These are phyloP conservation scores for Ehretia macrophylla DNA, from an alignment of 257 asterid genomes.

Conservation along the genomic window DNA sequence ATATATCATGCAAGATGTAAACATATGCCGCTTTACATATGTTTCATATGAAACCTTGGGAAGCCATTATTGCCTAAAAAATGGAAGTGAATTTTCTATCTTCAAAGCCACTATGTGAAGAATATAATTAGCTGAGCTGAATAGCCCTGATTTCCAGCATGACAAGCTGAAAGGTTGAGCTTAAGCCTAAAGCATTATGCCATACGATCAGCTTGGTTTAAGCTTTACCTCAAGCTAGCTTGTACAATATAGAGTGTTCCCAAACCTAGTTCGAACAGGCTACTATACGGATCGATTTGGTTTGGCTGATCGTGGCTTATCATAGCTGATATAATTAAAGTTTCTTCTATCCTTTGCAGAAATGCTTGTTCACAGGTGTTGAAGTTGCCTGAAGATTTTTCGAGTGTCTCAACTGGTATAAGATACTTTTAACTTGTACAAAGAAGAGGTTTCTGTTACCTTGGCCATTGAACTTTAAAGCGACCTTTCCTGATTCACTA, in stretches of 20 bases:
- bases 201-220: conserved; percentile 22
- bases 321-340: conserved; percentile 27
- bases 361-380: conserved; percentile 38
- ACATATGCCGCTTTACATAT: conserved; percentile 21
- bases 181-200: conserved; percentile 28
- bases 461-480: conserved; percentile 16
- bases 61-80: conserved; percentile 21
- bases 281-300: conserved; percentile 22
- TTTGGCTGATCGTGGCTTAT: background rate
- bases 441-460: conserved; percentile 15
- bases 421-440: conserved; percentile 14
- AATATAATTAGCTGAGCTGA: conserved; percentile 50
- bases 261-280: conserved; percentile 37
- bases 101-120: conserved; percentile 12
- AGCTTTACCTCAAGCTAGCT: conserved; percentile 30
- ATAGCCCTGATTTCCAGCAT: conserved; percentile 21
- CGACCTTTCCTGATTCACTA: background rate
- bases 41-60: conserved; percentile 16
- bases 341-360: conserved; percentile 57
- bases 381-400: conserved; percentile 36
- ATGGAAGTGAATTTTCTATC: conserved; percentile 24
- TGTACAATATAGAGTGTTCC: conserved; percentile 22
- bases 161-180: conserved; percentile 34
- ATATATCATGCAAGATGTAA: conserved; percentile 20
- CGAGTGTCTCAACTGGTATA: conserved; percentile 27